Base-by-base conservation (phyloP, 305 asterid genomes). In the Solanum hybrid region DNA sequence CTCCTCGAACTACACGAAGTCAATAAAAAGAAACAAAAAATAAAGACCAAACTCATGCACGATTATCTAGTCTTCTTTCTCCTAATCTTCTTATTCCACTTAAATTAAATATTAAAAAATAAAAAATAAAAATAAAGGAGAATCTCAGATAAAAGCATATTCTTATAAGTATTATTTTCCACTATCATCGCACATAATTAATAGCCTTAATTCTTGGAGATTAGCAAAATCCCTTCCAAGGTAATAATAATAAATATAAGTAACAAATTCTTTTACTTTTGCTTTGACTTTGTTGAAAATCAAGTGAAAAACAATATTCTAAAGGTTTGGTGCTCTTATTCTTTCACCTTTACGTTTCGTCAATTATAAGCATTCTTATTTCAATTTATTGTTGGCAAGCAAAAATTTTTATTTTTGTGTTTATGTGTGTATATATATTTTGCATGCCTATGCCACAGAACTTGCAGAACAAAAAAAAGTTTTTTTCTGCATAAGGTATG, bases 281-380 rank as follows among this genome's bases (percentile, higher is more conserved):
- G 38, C 40, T 45, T 82, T 82, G 87, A 82, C 87, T 82, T 82
- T 29, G 9, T 34, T 45, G 72, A 82, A 82, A 60, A 81, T 80
- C 66, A 37, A 79, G 66, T 79, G 42, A 3, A 36, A 22, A 36
- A 10, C 31, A 80, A 42, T 82, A 27, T 81, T 40, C 87, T 82
- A 82, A 29, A 29, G 29, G 73, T 82, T 31, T 45, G 87, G 87
- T 82, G 38, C 40, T 45, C 27, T 6, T 60, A 19, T 82, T 82
- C 87, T 82, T 17, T 82, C 73, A 29, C 9, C 87, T 45, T 82
- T 82, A 82, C 87, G 87, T 82, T 82, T 82, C 73, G 87, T 82
- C 72, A 82, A 45, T 45, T 29, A 17, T 82, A 82, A 82, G 87
- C 87, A 82, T 42, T 29, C 87, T 27, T 5, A 82, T 17, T 4